phyloP scores from a whole-genome alignment of 192 early-diverging fungal genomes.

The Lobosporangium transversale region DNA sequence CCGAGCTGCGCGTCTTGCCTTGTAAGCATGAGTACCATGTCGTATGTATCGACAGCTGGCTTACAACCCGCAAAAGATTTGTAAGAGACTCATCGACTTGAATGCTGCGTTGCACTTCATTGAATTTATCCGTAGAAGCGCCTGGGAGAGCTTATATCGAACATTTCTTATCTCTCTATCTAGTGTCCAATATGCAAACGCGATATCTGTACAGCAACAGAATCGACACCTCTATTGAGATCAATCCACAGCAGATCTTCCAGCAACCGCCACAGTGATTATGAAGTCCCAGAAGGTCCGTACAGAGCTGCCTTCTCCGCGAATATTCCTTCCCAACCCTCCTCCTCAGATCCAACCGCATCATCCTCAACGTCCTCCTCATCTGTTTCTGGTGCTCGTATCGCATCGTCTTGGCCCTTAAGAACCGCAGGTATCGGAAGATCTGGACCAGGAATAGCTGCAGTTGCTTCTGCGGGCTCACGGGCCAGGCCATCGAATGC shows the following conservation, averaged over 20 bases:
- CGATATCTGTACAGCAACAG: constrained; percentile 49
- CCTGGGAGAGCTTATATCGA: too few relatives aligned
- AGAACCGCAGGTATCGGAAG: neutral
- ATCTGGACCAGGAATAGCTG: neutral
- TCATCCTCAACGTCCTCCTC: constrained; percentile 5
- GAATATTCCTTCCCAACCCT: constrained; percentile 3
- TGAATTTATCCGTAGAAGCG: too few relatives aligned
- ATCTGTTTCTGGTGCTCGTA: neutral
- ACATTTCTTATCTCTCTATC: neutral
- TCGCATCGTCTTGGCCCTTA: constrained; percentile 5
- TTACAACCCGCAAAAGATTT: constrained; percentile 86
- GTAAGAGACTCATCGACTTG: constrained; percentile 55
- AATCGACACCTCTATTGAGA: constrained; percentile 47
- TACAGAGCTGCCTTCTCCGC: neutral
- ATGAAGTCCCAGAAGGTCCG: neutral
- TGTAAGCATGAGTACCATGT: constrained; percentile 93
- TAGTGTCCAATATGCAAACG: constrained; percentile 60
- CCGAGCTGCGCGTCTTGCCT: constrained; percentile 80
- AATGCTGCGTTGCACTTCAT: too few relatives aligned
- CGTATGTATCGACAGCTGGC: constrained; percentile 92
- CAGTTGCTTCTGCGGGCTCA: neutral
- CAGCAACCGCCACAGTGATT: neutral
- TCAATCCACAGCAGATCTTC: neutral
- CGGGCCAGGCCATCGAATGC: neutral
- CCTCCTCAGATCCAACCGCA: neutral